Conservation (phyloP, 2,329 filamentous ascomycete species). For the Curvularia verruculosa region DNA sequence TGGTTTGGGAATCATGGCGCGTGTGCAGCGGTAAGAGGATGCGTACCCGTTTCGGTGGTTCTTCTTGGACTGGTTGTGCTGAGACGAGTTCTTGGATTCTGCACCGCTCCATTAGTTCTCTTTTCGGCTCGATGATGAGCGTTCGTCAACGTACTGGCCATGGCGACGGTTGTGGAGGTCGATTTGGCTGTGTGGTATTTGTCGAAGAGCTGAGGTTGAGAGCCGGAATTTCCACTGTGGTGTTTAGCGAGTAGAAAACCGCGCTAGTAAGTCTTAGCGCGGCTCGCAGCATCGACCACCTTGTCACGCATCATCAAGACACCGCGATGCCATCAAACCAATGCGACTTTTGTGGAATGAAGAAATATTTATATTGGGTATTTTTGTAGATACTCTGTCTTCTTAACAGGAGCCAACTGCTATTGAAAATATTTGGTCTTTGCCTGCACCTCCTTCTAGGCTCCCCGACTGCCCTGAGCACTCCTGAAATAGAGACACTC, state of each 20-base stretch:
- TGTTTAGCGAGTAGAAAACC: conserved; percentile 19
- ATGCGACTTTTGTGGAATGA: neutral
- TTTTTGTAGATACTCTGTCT: neutral
- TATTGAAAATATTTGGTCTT: neutral
- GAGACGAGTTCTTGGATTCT: conserved; percentile 99
- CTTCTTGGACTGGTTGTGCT: conserved; percentile 98
- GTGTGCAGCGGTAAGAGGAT: conserved; percentile 16
- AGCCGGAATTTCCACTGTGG: conserved; percentile 22
- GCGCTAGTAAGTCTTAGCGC: conserved; percentile 17
- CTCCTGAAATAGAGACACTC: neutral
- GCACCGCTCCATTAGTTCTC: conserved; percentile 30
- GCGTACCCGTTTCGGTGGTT: conserved; percentile 98
- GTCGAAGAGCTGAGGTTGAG: conserved; percentile 30
- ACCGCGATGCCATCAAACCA: neutral
- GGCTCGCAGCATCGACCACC: conserved; percentile 4
- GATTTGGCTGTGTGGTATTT: conserved; percentile 40
- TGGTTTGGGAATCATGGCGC: conserved; percentile 10
- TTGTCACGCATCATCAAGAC: neutral
- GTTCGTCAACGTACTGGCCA: conserved; percentile 68
- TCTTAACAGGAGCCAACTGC: neutral
- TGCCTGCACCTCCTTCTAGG: neutral
- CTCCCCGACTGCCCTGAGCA: neutral
- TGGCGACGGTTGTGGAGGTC: conserved; percentile 59
- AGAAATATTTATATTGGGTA: neutral
- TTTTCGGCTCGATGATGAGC: neutral